These are phyloP conservation scores for Lasiodiplodia hormozganensis DNA, from an alignment of 2,329 filamentous ascomycete species.

Conservation along the genomic window DNA sequence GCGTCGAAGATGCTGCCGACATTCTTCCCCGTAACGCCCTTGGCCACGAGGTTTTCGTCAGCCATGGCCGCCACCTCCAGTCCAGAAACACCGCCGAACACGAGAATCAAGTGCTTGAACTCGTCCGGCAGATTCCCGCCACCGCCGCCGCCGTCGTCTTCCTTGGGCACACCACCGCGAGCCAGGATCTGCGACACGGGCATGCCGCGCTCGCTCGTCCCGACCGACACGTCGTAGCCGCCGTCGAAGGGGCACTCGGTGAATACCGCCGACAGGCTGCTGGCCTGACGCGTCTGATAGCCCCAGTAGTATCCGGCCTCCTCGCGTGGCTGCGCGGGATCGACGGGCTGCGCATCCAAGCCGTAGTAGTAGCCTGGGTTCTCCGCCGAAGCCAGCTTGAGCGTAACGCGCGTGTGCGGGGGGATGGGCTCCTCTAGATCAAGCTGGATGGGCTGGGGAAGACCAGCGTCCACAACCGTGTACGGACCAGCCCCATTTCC, in stretches of 20 bases:
- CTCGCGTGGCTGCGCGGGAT: constrained; percentile 72
- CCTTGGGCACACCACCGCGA: constrained; percentile 8
- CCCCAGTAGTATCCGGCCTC: constrained; percentile 89
- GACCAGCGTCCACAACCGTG: constrained; percentile 59
- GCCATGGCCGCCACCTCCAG: constrained; percentile 76
- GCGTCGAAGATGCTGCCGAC: constrained; percentile 79
- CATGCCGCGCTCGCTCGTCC: constrained; percentile 79
- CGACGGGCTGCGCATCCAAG: constrained; percentile 65
- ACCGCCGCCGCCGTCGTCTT: constrained; percentile 6
- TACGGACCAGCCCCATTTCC: constrained; percentile 12
- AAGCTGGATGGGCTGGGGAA: constrained; percentile 50
- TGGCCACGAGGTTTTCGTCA: constrained; percentile 64
- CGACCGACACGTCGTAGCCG: constrained; percentile 83
- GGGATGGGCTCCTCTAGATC: constrained; percentile 68
- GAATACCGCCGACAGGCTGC: constrained; percentile 74
- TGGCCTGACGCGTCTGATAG: constrained; percentile 71
- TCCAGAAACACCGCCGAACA: constrained; percentile 82
- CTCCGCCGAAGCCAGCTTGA: constrained; percentile 64
- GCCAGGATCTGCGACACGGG: constrained; percentile 49
- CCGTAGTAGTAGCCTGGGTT: constrained; percentile 41
- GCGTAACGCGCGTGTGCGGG: constrained; percentile 74
- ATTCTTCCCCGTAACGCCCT: constrained; percentile 69
- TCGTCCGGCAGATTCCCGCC: constrained; percentile 36
- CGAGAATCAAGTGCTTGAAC: constrained; percentile 77
- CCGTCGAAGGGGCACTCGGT: constrained; percentile 76